Conservation (phyloP, 495 filamentous ascomycete genomes). For the Aspergillus ellipticus region DNA sequence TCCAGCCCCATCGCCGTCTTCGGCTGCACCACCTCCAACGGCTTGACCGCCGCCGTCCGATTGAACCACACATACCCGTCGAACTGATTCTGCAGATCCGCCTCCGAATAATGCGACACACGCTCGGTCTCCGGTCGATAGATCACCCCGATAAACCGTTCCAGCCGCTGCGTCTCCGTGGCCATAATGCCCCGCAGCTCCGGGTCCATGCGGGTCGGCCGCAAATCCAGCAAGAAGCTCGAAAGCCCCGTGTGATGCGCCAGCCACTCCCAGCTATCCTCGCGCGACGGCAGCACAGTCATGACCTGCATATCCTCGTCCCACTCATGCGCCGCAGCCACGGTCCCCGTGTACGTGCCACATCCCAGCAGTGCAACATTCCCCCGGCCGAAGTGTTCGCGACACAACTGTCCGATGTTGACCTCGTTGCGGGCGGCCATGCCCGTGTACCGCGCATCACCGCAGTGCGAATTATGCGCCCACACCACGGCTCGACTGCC, state of each 20-base stretch:
- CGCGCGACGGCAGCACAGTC: conserved; percentile 38
- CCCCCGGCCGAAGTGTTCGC: conserved; percentile 42
- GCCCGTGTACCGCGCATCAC: conserved; percentile 54
- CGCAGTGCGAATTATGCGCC: conserved; percentile 60
- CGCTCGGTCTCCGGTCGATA: conserved; percentile 54
- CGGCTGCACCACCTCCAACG: conserved; percentile 52
- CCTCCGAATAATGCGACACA: conserved; percentile 52
- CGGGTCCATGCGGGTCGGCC: conserved; percentile 32
- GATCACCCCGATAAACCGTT: conserved; percentile 60
- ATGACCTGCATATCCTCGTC: conserved; percentile 56
- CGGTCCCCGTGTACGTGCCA: conserved; percentile 52
- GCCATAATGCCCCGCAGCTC: conserved; percentile 38
- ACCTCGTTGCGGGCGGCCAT: conserved; percentile 52
- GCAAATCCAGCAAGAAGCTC: conserved; percentile 49
- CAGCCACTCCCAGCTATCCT: conserved; percentile 45
- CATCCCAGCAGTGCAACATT: conserved; percentile 52
- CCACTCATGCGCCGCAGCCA: conserved; percentile 55
- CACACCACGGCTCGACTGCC: conserved; percentile 52
- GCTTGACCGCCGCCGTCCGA: conserved; percentile 45
- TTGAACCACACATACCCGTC: conserved; percentile 59
- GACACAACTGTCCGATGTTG: conserved; percentile 56
- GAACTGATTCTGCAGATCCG: conserved; percentile 52
- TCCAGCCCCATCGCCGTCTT: conserved; percentile 39
- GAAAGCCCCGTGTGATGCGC: conserved; percentile 42
- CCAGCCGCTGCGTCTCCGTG: conserved; percentile 33